These are phyloP conservation scores for Salix suchowensis DNA, from an alignment of 345 rosid genomes.

Conservation along the genomic window DNA sequence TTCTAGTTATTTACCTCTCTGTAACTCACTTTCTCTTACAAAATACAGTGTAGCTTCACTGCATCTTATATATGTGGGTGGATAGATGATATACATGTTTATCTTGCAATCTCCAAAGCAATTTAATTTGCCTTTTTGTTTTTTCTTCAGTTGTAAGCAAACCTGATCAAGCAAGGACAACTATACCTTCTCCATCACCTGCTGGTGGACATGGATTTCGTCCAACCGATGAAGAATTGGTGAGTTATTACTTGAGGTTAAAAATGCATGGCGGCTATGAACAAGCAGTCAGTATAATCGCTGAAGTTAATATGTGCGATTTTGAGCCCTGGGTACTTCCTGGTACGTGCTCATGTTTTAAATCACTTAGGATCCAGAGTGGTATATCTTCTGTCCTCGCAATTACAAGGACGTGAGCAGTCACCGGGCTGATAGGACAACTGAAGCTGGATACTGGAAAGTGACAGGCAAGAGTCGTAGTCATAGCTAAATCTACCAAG, in stretches of 20 bases:
- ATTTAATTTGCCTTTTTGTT: not conserved
- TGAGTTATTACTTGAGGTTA: constrained; percentile 7
- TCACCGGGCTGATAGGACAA: not conserved
- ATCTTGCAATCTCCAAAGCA: not conserved
- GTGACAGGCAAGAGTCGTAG: constrained; percentile 5
- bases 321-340: constrained; percentile 50
- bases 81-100: no score
- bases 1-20: no score
- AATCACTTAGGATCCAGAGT: constrained; percentile 8
- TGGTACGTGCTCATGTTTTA: constrained; percentile 9
- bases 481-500: not conserved
- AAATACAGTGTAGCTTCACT: no score
- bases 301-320: constrained; percentile 29
- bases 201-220: no score
- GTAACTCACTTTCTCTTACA: no score
- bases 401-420: not conserved
- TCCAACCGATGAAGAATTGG: no score
- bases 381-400: constrained; percentile 13
- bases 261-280: constrained; percentile 23
- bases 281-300: constrained; percentile 7
- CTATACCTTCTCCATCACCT: not conserved
- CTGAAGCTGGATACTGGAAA: constrained; percentile 15
- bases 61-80: no score
- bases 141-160: not conserved
- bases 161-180: no score